Percentiles rank a stretch among this genome's conserved stretches.
Evolutionary conservation across 139 green algal genomes (phyloP).

Genomic region (Medakamo hakoo): DNA sequence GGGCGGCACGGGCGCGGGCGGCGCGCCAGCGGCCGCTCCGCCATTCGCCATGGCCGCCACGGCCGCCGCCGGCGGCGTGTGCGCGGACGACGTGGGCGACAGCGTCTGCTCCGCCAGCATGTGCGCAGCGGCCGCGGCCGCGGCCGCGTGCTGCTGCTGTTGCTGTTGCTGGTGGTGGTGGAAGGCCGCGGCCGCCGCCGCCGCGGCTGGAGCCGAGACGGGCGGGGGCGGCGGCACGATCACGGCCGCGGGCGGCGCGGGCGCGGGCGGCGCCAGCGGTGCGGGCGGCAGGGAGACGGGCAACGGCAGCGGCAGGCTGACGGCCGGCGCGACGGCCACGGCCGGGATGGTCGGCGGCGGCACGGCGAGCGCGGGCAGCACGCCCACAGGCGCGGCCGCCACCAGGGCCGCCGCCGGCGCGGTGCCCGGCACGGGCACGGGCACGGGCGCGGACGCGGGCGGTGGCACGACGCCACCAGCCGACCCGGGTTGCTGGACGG

Average conservation of each 20-base stretch:
- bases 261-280: background rate
- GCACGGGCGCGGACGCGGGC: background rate
- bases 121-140: no score
- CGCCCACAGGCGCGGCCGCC: background rate
- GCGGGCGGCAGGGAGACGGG: slow-evolving; percentile 1
- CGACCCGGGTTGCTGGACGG: slow-evolving; percentile 6
- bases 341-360: background rate
- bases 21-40: background rate
- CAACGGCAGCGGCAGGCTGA: background rate
- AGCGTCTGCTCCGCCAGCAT: background rate
- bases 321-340: background rate
- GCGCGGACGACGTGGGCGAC: background rate
- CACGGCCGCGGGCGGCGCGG: background rate
- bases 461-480: slow-evolving; percentile 1
- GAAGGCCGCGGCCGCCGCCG: background rate
- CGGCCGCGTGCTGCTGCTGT: no score
- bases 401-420: background rate
- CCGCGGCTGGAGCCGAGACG: no score
- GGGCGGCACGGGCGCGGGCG: no score
- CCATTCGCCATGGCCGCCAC: background rate
- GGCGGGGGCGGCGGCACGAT: no score
- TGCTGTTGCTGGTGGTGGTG: slow-evolving; percentile 2
- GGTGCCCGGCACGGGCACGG: background rate
- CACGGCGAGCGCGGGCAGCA: background rate
- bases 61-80: background rate